These are phyloP conservation scores for Nakazawaea ernobii DNA, from an alignment of 805 yeast genomes.

Conservation along the genomic window DNA sequence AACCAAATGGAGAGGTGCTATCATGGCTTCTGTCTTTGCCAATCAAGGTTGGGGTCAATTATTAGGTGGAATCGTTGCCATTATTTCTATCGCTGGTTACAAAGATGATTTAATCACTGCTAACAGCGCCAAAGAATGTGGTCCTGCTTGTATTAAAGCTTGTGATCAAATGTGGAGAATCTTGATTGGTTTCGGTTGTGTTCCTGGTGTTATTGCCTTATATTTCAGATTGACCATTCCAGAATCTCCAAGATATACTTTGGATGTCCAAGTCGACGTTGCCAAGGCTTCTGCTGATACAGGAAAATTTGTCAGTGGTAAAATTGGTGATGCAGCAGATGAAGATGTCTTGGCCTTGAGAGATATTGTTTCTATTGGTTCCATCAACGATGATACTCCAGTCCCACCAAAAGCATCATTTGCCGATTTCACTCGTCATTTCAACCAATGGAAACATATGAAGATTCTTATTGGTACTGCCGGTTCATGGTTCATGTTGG, in stretches of 20 bases:
- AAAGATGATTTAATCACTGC: constrained; percentile 54
- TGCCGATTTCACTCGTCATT: constrained; percentile 66
- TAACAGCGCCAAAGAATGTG: constrained; percentile 54
- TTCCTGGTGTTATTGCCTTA: constrained; percentile 79
- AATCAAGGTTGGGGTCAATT: constrained; percentile 98
- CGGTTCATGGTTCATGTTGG: constrained; percentile 86
- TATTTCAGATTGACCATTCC: constrained; percentile 93
- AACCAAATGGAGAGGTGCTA: constrained; percentile 97
- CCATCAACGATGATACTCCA: constrained; percentile 11
- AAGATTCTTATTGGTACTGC: constrained; percentile 85
- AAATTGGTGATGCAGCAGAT: constrained; percentile 42
- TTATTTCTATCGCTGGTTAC: constrained; percentile 72
- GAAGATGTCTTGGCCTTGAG: constrained; percentile 39
- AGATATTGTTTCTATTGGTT: constrained; percentile 27
- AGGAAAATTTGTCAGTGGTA: constrained; percentile 45
- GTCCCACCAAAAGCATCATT: constrained; percentile 80
- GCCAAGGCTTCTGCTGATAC: constrained; percentile 53
- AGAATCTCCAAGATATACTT: constrained; percentile 87
- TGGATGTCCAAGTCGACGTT: constrained; percentile 63
- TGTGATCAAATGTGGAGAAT: constrained; percentile 95
- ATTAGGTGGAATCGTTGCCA: constrained; percentile 77
- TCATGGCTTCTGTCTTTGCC: constrained; percentile 93
- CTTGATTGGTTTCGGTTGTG: constrained; percentile 81
- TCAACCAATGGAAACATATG: constrained; percentile 81
- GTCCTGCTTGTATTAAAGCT: constrained; percentile 61